Conservation (phyloP, 106 monocot genomes). For the Apostasia shenzhenica region DNA sequence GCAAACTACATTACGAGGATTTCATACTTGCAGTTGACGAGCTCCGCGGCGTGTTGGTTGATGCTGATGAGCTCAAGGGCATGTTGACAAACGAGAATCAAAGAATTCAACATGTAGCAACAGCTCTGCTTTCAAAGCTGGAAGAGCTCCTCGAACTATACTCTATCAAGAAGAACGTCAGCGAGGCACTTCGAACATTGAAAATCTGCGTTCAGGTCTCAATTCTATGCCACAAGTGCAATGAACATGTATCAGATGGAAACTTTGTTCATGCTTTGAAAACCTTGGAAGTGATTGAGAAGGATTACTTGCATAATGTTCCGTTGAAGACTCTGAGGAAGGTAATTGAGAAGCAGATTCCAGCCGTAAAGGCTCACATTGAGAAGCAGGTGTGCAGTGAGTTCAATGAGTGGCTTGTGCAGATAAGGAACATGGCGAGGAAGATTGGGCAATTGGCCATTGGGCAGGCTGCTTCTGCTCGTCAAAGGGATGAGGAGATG, state of each 20-base stretch:
- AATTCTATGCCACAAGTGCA: conserved; percentile 41
- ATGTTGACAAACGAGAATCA: conserved; percentile 39
- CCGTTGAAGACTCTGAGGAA: conserved; percentile 27
- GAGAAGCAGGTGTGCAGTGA: conserved; percentile 55
- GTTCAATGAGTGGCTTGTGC: conserved; percentile 81
- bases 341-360: conserved; percentile 46
- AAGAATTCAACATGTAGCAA: conserved; percentile 39
- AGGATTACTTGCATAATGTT: conserved; percentile 24
- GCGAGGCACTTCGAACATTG: conserved; percentile 26
- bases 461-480: conserved; percentile 57
- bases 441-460: conserved; percentile 84
- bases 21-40: conserved; percentile 67
- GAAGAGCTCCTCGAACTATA: conserved; percentile 48
- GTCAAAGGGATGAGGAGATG: conserved; percentile 65
- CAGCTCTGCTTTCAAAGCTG: conserved; percentile 45
- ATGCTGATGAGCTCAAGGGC: conserved; percentile 57
- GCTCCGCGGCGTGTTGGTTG: conserved; percentile 59
- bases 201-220: conserved; percentile 31
- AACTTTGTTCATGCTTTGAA: conserved; percentile 45
- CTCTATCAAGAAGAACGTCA: conserved; percentile 43
- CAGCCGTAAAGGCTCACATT: conserved; percentile 39
- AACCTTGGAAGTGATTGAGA: conserved; percentile 43
- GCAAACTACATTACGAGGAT: conserved; percentile 65
- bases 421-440: conserved; percentile 47
- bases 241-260: conserved; percentile 25